phyloP scores from a whole-genome alignment of 768 basidiomycete species.

The Tylopilus rubrobrunneus region DNA sequence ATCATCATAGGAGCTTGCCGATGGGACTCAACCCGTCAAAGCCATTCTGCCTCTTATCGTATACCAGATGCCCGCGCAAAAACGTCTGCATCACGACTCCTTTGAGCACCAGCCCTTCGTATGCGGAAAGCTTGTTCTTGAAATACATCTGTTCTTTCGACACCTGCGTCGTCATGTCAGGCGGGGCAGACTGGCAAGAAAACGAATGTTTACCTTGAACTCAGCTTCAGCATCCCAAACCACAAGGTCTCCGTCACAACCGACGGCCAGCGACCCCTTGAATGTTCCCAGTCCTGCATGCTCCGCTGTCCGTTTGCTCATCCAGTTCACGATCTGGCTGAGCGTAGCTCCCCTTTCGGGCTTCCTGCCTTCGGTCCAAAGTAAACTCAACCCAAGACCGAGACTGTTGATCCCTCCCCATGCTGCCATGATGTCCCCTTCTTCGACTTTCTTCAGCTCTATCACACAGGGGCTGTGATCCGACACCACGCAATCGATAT shows the following conservation, averaged over 20 bases:
- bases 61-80: constrained; percentile 72
- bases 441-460: constrained; percentile 73
- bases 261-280: constrained; percentile 74
- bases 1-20: constrained; percentile 31
- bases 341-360: constrained; percentile 50
- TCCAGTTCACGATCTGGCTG: constrained; percentile 70
- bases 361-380: constrained; percentile 81
- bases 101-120: constrained; percentile 65
- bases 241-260: constrained; percentile 83
- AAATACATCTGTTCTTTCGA: constrained; percentile 71
- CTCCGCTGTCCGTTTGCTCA: constrained; percentile 64
- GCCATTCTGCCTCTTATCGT: constrained; percentile 40
- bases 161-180: constrained; percentile 45
- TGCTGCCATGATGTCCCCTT: constrained; percentile 80
- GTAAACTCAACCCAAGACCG: constrained; percentile 80
- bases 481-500: constrained; percentile 91
- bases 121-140: constrained; percentile 94
- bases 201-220: constrained; percentile 33
- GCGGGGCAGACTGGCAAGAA: background rate
- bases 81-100: constrained; percentile 78
- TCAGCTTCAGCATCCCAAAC: constrained; percentile 69
- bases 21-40: constrained; percentile 33
- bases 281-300: constrained; percentile 67
- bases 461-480: constrained; percentile 92
- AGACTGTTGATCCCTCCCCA: constrained; percentile 96